phyloP scores from a whole-genome alignment of 192 early-diverging fungal genomes.

The Coemansia sp. region DNA sequence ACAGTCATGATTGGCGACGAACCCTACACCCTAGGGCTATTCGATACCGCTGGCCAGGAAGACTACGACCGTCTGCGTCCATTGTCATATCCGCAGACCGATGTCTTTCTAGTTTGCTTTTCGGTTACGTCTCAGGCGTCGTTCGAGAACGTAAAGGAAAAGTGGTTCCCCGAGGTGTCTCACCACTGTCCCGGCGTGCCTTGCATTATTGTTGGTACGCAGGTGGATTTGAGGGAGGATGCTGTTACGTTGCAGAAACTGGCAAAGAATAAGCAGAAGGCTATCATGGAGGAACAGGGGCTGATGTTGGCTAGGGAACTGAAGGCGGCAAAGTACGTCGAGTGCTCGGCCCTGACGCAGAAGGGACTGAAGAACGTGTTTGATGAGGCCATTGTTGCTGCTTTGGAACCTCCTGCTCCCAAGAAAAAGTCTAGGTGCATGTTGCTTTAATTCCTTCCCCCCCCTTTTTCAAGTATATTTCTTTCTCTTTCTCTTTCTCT shows the following conservation, averaged over 20 bases:
- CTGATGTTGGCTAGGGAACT: constrained; percentile 62
- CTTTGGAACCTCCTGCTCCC: constrained; percentile 57
- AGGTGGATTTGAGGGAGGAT: constrained; percentile 48
- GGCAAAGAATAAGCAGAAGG: constrained; percentile 32
- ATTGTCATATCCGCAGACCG: constrained; percentile 87
- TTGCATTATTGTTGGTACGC: constrained; percentile 23
- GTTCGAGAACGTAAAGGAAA: constrained; percentile 70
- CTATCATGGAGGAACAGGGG: constrained; percentile 57
- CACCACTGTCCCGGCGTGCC: constrained; percentile 11
- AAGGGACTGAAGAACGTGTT: constrained; percentile 52
- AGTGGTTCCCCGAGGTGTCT: constrained; percentile 31
- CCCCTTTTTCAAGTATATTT: constrained; percentile 1
- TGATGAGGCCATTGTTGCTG: constrained; percentile 67
- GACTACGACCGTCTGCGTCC: constrained; percentile 92
- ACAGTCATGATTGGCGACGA: constrained; percentile 87
- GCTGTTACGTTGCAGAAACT: constrained; percentile 24
- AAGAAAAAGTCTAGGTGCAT: constrained; percentile 44
- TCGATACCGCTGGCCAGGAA: constrained; percentile 97
- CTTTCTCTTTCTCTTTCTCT: background rate
- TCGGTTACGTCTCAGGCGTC: constrained; percentile 80
- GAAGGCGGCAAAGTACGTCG: constrained; percentile 75
- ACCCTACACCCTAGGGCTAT: constrained; percentile 87
- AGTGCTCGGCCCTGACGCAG: constrained; percentile 67
- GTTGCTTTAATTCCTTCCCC: constrained; percentile 32
- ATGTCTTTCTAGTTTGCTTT: constrained; percentile 92